Conservation (phyloP, 371 early-diverging fungal genomes). For the Mortierella polycephala region DNA sequence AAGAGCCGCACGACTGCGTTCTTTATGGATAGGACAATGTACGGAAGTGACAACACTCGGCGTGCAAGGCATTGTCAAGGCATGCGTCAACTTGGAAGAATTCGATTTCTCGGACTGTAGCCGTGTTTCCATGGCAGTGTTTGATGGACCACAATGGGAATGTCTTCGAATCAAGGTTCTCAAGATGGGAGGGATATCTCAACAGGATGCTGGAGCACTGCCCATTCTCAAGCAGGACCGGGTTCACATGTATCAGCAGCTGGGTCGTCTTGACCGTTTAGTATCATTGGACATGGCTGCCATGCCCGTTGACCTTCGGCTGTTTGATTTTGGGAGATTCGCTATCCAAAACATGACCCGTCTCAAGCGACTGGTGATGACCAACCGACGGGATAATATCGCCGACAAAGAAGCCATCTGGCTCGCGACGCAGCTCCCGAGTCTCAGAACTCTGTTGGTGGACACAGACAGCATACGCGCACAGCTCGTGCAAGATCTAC, state of each 20-base stretch:
- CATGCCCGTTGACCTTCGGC: not conserved
- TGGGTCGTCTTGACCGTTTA: too few relatives aligned
- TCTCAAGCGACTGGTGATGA: not conserved
- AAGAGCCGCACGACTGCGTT: not conserved
- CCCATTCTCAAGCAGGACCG: too few relatives aligned
- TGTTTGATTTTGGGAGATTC: not conserved
- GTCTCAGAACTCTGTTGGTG: slow-evolving; percentile 1
- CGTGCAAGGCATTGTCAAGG: slow-evolving; percentile 1
- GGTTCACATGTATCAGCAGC: too few relatives aligned
- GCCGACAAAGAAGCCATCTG: slow-evolving; percentile 7
- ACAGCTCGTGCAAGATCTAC: not conserved
- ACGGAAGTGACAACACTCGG: not conserved
- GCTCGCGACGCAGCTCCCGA: slow-evolving; percentile 7
- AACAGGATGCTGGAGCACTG: too few relatives aligned
- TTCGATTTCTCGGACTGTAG: not conserved
- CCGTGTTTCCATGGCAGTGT: slow-evolving; percentile 2
- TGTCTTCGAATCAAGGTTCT: slow-evolving; percentile 2
- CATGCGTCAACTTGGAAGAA: not conserved
- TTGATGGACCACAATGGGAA: not conserved
- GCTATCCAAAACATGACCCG: slow-evolving; percentile 7
- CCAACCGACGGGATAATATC: not conserved
- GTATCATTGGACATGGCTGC: slow-evolving; percentile 1
- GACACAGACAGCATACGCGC: not conserved
- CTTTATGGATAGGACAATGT: not conserved
- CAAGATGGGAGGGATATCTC: slow-evolving; percentile 7